Evolutionary conservation across 1,139 yeast genomes (phyloP).

Genomic region (Nakaseomyces bracarensis): DNA sequence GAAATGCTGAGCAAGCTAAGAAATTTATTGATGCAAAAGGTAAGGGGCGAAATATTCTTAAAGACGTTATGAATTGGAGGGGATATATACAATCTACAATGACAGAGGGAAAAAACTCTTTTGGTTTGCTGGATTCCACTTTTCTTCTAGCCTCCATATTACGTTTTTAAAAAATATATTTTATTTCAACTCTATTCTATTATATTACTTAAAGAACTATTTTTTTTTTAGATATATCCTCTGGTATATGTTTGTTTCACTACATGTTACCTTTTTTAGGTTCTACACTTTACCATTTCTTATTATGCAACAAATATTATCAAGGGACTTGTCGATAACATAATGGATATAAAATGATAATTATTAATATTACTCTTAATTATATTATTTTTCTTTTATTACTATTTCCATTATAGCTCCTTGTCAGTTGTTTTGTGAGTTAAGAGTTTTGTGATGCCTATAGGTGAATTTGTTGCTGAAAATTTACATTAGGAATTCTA

Average conservation of each 20-base stretch:
- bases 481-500: neutral
- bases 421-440: neutral
- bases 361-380: neutral
- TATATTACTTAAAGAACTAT: slow-evolving; percentile 3
- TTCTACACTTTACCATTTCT: neutral
- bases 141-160: slow-evolving; percentile 1
- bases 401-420: neutral
- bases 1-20: slow-evolving; percentile 3
- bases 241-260: slow-evolving; percentile 1
- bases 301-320: neutral
- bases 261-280: neutral
- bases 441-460: too few relatives aligned
- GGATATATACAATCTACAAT: slow-evolving; percentile 1
- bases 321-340: slow-evolving; percentile 1
- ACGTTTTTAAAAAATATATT: slow-evolving; percentile 2
- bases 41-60: slow-evolving; percentile 3
- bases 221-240: slow-evolving; percentile 4
- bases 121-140: slow-evolving; percentile 1
- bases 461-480: neutral
- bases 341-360: slow-evolving; percentile 4
- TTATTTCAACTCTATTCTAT: slow-evolving; percentile 1
- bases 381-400: neutral
- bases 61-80: slow-evolving; percentile 3
- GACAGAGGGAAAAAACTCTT: neutral
- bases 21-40: slow-evolving; percentile 3